These are phyloP conservation scores for Brassica incana DNA, from an alignment of 345 rosid genomes.

Conservation along the genomic window DNA sequence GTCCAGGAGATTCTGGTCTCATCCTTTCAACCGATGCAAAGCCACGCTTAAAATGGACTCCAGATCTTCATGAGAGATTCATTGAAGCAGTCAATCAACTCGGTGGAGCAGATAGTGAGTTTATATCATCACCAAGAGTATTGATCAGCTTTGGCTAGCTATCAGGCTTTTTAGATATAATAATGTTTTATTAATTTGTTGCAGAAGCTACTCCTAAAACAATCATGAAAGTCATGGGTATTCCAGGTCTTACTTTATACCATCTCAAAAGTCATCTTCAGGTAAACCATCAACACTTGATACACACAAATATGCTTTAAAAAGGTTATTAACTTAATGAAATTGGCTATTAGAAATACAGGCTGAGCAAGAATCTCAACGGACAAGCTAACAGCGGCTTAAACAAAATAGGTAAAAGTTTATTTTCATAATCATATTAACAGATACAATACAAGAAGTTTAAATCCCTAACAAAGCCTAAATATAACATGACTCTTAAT, in stretches of 20 bases:
- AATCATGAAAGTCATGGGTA: conserved; percentile 90
- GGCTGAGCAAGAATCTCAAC: conserved; percentile 85
- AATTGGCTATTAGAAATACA: conserved; percentile 66
- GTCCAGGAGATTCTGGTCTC: conserved; percentile 88
- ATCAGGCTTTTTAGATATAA: conserved; percentile 13
- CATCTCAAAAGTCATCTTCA: conserved; percentile 97
- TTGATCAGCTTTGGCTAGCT: background rate
- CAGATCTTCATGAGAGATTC: conserved; percentile 91
- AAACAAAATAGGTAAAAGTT: conserved; percentile 58
- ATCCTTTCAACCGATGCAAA: conserved; percentile 90
- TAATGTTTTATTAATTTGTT: conserved; percentile 21
- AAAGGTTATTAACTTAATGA: conserved; percentile 20
- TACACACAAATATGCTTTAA: background rate
- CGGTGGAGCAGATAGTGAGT: conserved; percentile 96
- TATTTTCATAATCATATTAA: background rate
- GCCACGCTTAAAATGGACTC: conserved; percentile 90
- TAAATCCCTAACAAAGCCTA: background rate
- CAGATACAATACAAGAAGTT: background rate
- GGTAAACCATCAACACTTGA: conserved; percentile 45
- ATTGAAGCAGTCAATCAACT: conserved; percentile 89
- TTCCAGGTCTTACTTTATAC: conserved; percentile 91
- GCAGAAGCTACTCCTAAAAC: conserved; percentile 97
- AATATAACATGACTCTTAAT: conserved; percentile 9
- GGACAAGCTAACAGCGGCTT: conserved; percentile 66
- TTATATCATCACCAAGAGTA: conserved; percentile 14